Base-by-base conservation (phyloP, 169 alveolate species). In the Plasmodium yoelii region DNA sequence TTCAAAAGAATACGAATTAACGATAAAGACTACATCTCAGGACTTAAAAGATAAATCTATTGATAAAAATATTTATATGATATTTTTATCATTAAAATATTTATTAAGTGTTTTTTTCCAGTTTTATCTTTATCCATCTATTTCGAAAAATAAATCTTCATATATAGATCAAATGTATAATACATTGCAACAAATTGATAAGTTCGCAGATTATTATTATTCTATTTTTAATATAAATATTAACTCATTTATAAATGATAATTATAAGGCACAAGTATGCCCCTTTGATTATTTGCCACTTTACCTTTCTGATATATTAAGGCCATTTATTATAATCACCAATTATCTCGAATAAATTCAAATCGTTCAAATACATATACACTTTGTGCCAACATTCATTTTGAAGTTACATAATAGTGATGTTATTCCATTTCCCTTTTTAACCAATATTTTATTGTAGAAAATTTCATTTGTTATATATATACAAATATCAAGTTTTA, bases 251-350 rank as follows among this genome's bases (percentile, higher is more conserved):
- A 49, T 22, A 24, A 82, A 46, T 13, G 28, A 82, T 6, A 55
- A 82, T 39, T 82, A 82, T 59, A 51, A 24, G 26, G 75, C 87
- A 59, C 60, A 86, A 70, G n/a, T 84, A 22, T 68, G 87, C 59
- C 42, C 87, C n/a, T 22, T 2, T 19, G 91, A 69, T 69, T 26
- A 84, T 18, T 46, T 84, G 49, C 91, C 91, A n/a, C 1, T 69
- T 19, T 63, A 84, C 42, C 60, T 84, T 60, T 69, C 86, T 5
- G 87, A 84, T 59, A 69, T 84, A 69, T 68, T 84, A 84, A 68
- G 87, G 34, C 87, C 91, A 53, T 84, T 84, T 84, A 57, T 84
- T 47, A 70, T 84, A 69, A 69, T 69, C n/a, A 57, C 69, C 46
- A 70, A 84, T 53, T 63, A 84, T 67, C n/a, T 68, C n/a, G 44